These are phyloP conservation scores for Coemansia sp. DNA, from an alignment of 192 early-diverging fungal species.

Conservation along the genomic window DNA sequence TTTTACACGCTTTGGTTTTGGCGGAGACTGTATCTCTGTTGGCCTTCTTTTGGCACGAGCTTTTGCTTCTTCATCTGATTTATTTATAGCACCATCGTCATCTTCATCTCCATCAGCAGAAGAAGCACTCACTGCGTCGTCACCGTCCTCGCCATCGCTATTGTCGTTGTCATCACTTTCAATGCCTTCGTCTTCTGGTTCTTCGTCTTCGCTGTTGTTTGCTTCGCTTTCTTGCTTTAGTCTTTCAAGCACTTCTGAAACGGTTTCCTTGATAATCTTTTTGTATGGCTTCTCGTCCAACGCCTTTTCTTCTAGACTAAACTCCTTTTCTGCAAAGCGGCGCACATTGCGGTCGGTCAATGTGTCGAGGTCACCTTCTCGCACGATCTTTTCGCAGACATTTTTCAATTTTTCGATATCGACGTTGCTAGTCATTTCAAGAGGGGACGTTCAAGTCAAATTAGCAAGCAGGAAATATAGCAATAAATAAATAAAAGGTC, in stretches of 20 bases:
- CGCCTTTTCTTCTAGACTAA: conserved; percentile 26
- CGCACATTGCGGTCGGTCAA: conserved; percentile 40
- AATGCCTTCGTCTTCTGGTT: background rate
- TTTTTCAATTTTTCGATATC: conserved; percentile 18
- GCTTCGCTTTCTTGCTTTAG: conserved; percentile 7
- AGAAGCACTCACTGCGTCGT: background rate
- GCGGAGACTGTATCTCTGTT: conserved; percentile 8
- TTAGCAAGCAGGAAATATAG: background rate
- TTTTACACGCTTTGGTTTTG: conserved; percentile 20
- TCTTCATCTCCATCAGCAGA: background rate
- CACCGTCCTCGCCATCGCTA: background rate
- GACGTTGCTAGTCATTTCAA: conserved; percentile 4
- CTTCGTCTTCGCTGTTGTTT: background rate
- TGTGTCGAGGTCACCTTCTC: conserved; percentile 32
- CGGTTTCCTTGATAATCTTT: conserved; percentile 24
- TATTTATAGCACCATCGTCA: background rate
- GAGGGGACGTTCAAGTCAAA: background rate
- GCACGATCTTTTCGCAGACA: conserved; percentile 27
- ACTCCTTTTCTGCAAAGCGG: conserved; percentile 22
- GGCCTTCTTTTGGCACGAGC: background rate
- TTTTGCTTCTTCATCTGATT: background rate
- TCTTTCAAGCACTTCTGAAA: conserved; percentile 4
- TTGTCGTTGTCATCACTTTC: conserved; percentile 1
- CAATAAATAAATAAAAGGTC: background rate
- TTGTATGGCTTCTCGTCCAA: conserved; percentile 40